Evolutionary conservation across 805 yeast species (phyloP), one percentile per base, ranked within the genome.

Genomic region (Metschnikowia reukaufii): DNA sequence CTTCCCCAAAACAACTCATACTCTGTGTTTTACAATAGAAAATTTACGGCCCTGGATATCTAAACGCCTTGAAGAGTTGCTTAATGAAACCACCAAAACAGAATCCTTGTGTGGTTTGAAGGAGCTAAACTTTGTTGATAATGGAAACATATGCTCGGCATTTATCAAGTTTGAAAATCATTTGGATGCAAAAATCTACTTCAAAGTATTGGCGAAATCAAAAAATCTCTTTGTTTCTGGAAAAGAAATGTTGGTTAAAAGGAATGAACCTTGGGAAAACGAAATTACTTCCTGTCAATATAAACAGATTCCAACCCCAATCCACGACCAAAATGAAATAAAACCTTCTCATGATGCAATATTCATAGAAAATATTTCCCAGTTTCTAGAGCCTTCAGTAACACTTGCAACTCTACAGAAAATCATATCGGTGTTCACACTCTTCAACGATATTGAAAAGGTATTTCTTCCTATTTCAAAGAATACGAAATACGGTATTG

Each of bases 391-490:
- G 31, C 77, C 74, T 39, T 27, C 29, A 4, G 29, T 42, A 6
- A 29, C 40, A 6, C 30, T 50, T 7, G 49, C 32, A 4, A 33
- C 39, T 8, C 56, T 69, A 25, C 65, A 63, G 15, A 69, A 66
- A 25, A 62, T 85, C 21, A 44, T 65, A 2, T 56, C 62, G 15
- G 61, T 78, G 35, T 82, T 86, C 50, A 57, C 61, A 4, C 52
- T 66, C 36, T 78, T 71, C 55, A 78, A 79, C 19, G 68, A 66
- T 12, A 72, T 86, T 23, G 78, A 73, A 17, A 68, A 79, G 1
- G 68, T 78, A 10, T 78, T 77, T 48, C 65, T 83, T 52, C 90
- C 90, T 1, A 61, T 65, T 13, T 60, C 64, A 15, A 63, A 62
- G n/a, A 59, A 59, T 16, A 47, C 49, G 17, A 58, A 71, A 34